Evolutionary conservation across 306 rosid species (phyloP), one percentile per base, ranked within the genome.

Genomic region (Calophaca sinica): DNA sequence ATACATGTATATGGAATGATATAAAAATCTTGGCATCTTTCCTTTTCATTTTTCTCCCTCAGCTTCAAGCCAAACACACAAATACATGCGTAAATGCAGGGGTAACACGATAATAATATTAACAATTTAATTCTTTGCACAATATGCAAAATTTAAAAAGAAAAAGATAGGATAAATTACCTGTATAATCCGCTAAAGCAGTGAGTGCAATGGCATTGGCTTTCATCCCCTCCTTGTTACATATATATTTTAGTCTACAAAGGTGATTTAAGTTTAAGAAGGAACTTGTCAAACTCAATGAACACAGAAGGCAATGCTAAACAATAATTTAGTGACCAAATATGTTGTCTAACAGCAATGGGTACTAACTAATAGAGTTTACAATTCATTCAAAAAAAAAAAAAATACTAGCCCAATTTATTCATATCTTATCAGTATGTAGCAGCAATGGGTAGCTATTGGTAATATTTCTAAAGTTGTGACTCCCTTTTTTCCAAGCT

Each of bases 141-240:
- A 52, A 74, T 38, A 42, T 70, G 20, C 76, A 65, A 75, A 80
- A 44, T 70, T 61, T 9, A 59, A 66, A 72, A 38, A 38, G 46
- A 59, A 10, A 66, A 48, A 5, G n/a, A 79, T 61, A 60, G 63
- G 74, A 79, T 29, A 76, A 68, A 65, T 68, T 11, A 94, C 98
- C 98, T 77, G 98, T 91, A 78, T 84, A 88, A 48, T 90, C 90
- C 26, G 94, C 96, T 50, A 94, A 90, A 42, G 96, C 90, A 65
- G 93, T 86, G 72, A 94, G 93, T 51, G 93, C 97, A 55, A 87
- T 79, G 58, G 94, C 89, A 70, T 75, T 88, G 36, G 87, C 81
- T 88, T 88, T 91, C 91, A 89, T 86, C 42, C 91, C 94, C 84
- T 94, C 98, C 85, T 87, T 92, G 87, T 85, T 89, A 74, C 98